Conservation (phyloP, 179 eudicot genomes). For the Beta corolliflora region DNA sequence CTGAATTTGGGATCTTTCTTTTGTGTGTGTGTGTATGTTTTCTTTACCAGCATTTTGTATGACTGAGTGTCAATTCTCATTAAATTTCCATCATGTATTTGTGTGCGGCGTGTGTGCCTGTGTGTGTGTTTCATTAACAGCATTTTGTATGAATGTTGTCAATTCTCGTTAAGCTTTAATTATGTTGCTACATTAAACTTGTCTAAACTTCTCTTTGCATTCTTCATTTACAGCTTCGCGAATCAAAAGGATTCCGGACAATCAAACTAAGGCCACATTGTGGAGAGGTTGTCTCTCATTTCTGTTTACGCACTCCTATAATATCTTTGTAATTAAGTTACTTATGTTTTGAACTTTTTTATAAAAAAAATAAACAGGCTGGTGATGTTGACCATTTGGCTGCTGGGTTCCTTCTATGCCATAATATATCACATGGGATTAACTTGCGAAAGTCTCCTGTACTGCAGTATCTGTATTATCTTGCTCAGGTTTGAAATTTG, state of each 20-base stretch:
- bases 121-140: too few species aligned
- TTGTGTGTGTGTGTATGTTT: not conserved
- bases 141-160: not conserved
- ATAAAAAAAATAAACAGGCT: slow-evolving; percentile 44
- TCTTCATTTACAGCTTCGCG: slow-evolving; percentile 59
- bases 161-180: not conserved
- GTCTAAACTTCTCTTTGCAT: not conserved
- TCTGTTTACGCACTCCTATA: not conserved
- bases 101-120: not conserved
- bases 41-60: not conserved
- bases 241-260: slow-evolving; percentile 65
- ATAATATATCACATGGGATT: slow-evolving; percentile 83
- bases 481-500: slow-evolving; percentile 60
- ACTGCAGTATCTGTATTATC: slow-evolving; percentile 75
- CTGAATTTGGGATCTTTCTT: not conserved
- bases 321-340: not conserved
- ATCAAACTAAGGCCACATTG: slow-evolving; percentile 83
- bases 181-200: not conserved
- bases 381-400: slow-evolving; percentile 85
- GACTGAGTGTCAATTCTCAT: not conserved
- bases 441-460: slow-evolving; percentile 75
- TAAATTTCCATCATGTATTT: not conserved
- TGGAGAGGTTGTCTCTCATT: slow-evolving; percentile 60
- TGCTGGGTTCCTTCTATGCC: slow-evolving; percentile 77
- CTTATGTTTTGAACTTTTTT: not conserved